phyloP scores from a whole-genome alignment of 2,329 filamentous ascomycete genomes.

The Drechslerella dactyloides region DNA sequence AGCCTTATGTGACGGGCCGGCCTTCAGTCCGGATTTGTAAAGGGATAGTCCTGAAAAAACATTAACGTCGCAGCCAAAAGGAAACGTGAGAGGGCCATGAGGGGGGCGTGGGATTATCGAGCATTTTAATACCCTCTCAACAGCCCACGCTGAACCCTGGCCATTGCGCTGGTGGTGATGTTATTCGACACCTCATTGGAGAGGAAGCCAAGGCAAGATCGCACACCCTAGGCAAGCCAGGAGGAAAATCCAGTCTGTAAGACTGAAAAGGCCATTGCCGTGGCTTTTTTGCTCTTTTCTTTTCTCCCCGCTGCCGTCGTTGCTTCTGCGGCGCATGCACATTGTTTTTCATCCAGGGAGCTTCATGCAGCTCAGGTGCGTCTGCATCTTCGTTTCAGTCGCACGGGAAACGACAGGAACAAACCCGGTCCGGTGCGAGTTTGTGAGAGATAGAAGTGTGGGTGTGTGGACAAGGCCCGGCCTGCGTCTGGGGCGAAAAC shows the following conservation, averaged over 20 bases:
- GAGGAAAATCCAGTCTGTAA: conserved; percentile 12
- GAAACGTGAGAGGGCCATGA: conserved; percentile 6
- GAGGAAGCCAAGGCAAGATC: conserved; percentile 19
- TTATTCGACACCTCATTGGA: conserved; percentile 38
- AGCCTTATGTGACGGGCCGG: conserved; percentile 2
- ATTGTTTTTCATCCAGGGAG: background rate
- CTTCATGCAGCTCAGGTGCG: conserved; percentile 6
- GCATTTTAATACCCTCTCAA: conserved; percentile 51
- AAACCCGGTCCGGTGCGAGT: conserved; percentile 33
- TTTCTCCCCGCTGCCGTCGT: background rate
- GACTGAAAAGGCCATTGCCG: conserved; percentile 41
- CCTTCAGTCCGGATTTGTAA: background rate
- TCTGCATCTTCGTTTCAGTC: conserved; percentile 48
- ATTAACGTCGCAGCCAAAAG: conserved; percentile 11
- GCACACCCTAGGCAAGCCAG: conserved; percentile 9
- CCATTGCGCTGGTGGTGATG: background rate
- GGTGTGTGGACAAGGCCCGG: conserved; percentile 17
- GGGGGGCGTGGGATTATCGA: conserved; percentile 39
- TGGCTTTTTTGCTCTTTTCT: background rate
- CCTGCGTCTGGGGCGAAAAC: conserved; percentile 15
- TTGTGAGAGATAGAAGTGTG: conserved; percentile 13
- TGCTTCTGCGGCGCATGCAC: background rate
- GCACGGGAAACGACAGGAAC: conserved; percentile 38
- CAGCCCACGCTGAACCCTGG: conserved; percentile 24
- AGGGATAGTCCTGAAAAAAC: conserved; percentile 8